These are phyloP conservation scores for Penicillium sp. DNA, from an alignment of 2,329 filamentous ascomycete species.

Conservation along the genomic window DNA sequence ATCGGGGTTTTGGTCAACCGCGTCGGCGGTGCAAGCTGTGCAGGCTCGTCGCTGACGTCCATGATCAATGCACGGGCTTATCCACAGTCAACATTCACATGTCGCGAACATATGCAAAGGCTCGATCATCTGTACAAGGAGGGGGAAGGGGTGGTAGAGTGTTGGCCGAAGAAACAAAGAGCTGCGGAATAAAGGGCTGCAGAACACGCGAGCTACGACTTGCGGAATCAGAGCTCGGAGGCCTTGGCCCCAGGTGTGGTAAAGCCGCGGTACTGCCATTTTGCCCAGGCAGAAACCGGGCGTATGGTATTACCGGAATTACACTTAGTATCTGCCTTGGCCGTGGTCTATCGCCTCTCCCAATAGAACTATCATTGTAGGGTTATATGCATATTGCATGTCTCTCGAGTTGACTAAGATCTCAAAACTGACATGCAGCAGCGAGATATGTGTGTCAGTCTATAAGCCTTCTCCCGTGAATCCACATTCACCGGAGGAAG, in stretches of 20 bases:
- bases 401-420: background rate
- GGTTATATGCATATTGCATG: background rate
- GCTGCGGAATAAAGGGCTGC: background rate
- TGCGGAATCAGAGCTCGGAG: conserved; percentile 1
- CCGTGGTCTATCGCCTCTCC: background rate
- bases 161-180: background rate
- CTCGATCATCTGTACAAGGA: background rate
- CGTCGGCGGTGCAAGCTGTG: conserved; percentile 23
- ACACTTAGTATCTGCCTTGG: background rate
- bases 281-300: background rate
- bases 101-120: conserved; percentile 7
- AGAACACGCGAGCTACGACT: conserved; percentile 1
- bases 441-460: background rate
- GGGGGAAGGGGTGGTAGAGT: background rate
- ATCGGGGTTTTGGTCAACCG: conserved; percentile 42
- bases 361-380: background rate
- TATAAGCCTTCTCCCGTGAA: background rate
- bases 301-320: background rate
- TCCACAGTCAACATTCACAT: conserved; percentile 12
- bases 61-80: conserved; percentile 35
- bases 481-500: background rate
- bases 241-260: background rate
- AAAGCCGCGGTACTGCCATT: conserved; percentile 8
- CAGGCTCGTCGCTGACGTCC: conserved; percentile 32
- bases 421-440: background rate